These are phyloP conservation scores for Fraxinus angustifolia DNA, from an alignment of 305 asterid species.

Conservation along the genomic window DNA sequence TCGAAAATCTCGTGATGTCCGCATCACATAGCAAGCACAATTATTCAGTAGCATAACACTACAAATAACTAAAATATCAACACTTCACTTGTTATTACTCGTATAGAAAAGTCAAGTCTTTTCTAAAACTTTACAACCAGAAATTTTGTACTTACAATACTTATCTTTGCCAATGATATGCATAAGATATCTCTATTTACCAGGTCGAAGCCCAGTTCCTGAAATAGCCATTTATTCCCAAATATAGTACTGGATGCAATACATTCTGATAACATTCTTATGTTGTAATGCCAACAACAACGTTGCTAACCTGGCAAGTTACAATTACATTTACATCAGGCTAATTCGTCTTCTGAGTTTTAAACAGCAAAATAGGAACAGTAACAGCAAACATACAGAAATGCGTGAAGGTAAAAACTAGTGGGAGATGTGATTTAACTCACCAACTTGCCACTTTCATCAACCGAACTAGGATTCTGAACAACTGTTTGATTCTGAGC, in stretches of 20 bases:
- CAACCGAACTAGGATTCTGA: slow-evolving; percentile 44
- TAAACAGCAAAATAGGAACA: neutral
- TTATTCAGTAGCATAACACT: neutral
- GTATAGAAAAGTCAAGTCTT: neutral
- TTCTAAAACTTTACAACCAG: neutral
- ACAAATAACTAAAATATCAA: neutral
- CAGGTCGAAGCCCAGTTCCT: neutral
- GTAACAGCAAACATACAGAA: neutral
- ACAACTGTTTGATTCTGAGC: slow-evolving; percentile 46
- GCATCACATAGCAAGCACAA: neutral
- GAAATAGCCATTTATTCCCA: neutral
- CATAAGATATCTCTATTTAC: neutral
- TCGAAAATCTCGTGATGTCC: too few species aligned
- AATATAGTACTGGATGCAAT: neutral
- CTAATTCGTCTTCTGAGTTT: neutral
- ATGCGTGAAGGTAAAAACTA: neutral
- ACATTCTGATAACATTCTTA: slow-evolving; percentile 7
- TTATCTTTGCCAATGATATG: neutral
- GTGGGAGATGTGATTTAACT: slow-evolving; percentile 10
- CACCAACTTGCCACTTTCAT: slow-evolving; percentile 50
- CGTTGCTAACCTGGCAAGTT: slow-evolving; percentile 38
- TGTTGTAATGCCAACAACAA: slow-evolving; percentile 47
- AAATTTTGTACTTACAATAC: neutral
- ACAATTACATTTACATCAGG: neutral
- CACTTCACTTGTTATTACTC: neutral